Evolutionary conservation across 2,329 filamentous ascomycete species (phyloP), one percentile per base, ranked within the genome.

Genomic region (Clathrospora elynae): DNA sequence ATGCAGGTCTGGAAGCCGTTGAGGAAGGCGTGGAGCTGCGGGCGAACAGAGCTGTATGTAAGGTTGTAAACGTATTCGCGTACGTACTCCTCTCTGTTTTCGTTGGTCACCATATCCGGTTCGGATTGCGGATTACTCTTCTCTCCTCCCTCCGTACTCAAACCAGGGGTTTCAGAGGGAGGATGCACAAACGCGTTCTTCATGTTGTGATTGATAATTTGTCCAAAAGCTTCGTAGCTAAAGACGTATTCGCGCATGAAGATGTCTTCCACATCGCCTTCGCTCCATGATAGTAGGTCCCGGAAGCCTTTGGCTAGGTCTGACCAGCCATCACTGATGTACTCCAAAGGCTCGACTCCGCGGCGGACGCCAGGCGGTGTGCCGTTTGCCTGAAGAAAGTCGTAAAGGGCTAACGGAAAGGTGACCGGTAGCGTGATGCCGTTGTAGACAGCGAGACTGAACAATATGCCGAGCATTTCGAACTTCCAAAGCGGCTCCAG

Each of bases 361-460:
- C 24, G 12, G 12, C 34, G 26, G 16, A 20, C 24, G 18, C 25
- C 14, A 9, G 35, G 16, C 37, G 74, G 42, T 85, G 80, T 85
- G 80, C 22, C 82, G 82, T 11, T 87, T 82, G 6, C 84, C 82
- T 45, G 86, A 76, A 6, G 77, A 56, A 88, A 88, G 38, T 83
- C 80, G 71, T 99, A 99, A 3, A 99, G 79, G 0, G 85, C 88
- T 43, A 83, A 80, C 1, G 93, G 93, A 48, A 99, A 93, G 1
- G 87, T 95, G 28, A 97, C 80, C 0, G 93, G 93, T 1, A 99
- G 76, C 0, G 91, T 96, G 16, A 97, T 77, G 1, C 92, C 92
- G 55, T 99, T 99, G 72, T 93, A 96, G 4, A 97, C 75, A 4
- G 93, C 93, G 12, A 99, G 77, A 1, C 88, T 95, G 51, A 96